Conservation (phyloP, 1,284 basidiomycete genomes). For the Porodaedalea pini region DNA sequence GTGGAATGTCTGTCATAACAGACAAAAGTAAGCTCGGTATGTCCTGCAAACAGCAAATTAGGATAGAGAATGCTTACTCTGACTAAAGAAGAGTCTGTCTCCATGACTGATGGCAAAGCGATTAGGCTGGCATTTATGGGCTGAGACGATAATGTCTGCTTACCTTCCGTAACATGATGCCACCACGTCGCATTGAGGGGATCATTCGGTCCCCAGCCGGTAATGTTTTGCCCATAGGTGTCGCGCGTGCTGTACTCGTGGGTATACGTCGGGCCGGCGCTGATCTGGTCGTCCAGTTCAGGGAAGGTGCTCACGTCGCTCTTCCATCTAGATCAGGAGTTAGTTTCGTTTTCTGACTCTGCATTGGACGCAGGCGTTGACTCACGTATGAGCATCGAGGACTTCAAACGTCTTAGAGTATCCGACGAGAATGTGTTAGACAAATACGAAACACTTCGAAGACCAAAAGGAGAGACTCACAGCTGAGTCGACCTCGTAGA, state of each 20-base stretch:
- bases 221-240: constrained; percentile 60
- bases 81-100: background rate
- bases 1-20: constrained; percentile 52
- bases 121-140: background rate
- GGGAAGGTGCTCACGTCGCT: constrained; percentile 57
- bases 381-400: constrained; percentile 69
- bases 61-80: too few species aligned
- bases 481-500: constrained; percentile 74
- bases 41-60: too few species aligned
- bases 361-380: constrained; percentile 14
- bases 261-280: constrained; percentile 56
- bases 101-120: background rate
- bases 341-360: constrained; percentile 1
- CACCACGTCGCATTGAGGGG: constrained; percentile 84
- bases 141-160: constrained; percentile 21
- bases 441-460: too few species aligned
- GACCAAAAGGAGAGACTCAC: constrained; percentile 36
- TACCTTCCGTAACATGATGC: constrained; percentile 75
- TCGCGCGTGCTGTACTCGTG: constrained; percentile 73
- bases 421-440: background rate
- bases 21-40: constrained; percentile 11
- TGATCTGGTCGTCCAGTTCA: constrained; percentile 48
- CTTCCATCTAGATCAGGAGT: constrained; percentile 46
- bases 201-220: constrained; percentile 59
- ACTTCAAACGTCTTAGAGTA: constrained; percentile 64